Base-by-base conservation (phyloP, 352 stramenopile genomes). In the Aphanomyces astaci region DNA sequence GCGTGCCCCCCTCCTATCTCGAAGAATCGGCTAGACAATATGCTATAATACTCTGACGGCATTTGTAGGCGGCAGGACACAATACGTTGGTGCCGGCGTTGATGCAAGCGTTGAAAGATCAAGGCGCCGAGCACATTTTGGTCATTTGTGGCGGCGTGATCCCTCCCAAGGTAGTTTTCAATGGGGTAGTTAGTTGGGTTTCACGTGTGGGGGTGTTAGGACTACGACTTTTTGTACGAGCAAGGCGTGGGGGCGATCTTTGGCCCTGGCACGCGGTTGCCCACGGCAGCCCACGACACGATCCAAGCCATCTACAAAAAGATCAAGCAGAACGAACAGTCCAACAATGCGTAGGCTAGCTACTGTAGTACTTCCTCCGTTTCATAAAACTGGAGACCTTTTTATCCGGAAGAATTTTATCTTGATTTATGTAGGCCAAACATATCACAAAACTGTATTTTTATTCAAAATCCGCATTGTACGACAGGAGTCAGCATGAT, bases 101-200 rank as follows among this genome's bases (percentile, higher is more conserved):
- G 36, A 94, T 98, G 55, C 73, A 94, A 46, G 93, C 89, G 40
- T 74, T 99, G 19, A 94, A 94, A 70, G 84, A 92, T n/a, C 74
- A 88, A 71, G 93, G 94, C 53, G 93, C 87, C 27, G 88, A 91
- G 32, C 78, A 98, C 73, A 97, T 98, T 66, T 57, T 98, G 22
- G 94, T 99, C 59, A 87, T 98, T 36, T 94, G 86, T 60, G 96
- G 96, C 52, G 96, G 96, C 33, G 95, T 99, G 7, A 99, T 99
- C 73, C 96, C 96, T 49, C 93, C 87, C 25, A 85, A 87, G 71
- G 22, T 48, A 57, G 3, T 66, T 4, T 15, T 59, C n/a, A n/a
- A n/a, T n/a, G 31, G 27, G n/a, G 9, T 40, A 22, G 5, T 15
- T n/a, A n/a, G n/a, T n/a, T 3, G 22, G n/a, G 28, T 53, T 28